Base-by-base conservation (phyloP, 768 basidiomycete species). In the Sistotremastrum niveocremeum region DNA sequence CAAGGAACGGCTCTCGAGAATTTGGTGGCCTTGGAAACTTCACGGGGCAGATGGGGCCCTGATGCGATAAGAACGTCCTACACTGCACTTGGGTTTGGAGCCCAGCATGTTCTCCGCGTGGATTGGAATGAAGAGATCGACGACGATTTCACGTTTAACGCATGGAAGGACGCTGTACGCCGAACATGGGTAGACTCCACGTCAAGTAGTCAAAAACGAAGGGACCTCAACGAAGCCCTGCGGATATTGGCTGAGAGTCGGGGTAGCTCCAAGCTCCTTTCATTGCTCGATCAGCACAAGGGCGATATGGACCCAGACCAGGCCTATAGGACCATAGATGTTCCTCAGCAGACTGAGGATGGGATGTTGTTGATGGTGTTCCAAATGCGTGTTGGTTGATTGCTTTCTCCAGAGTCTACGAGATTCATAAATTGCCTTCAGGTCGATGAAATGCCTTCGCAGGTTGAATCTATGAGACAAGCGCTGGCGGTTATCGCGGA, bases 401-500 rank as follows among this genome's bases (percentile, higher is more conserved):
- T 43, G 28, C 46, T 4, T 46, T 29, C 20, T 28, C 41, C 8
- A 9, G 11, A 11, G 39, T 38, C 34, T 11, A 11, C 42, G 12
- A 6, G 35, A 33, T 51, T 54, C 20, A 54, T 51, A 48, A 32
- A 40, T 30, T 4, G 12, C 34, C 35, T 39, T 44, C 46, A 89
- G 86, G 63, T 85, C 28, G 77, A 82, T 31, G 87, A 89, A 57
- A 70, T 74, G 35, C 76, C 85, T 4, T 65, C 64, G 38, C 81
- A 83, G 56, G 54, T 67, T 35, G 77, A 84, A 5, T 77, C 73
- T 53, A 80, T 85, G 79, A 70, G 70, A 34, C 79, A 83, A 51
- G 88, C 86, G 0, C 57, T 91, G 54, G 51, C 61, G 12, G 74
- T 83, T 38, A 84, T 95, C 42, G 82, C 84, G 0, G 81, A 88